phyloP scores from a whole-genome alignment of 164 flowering plant species.

The Magnolia officinalis region DNA sequence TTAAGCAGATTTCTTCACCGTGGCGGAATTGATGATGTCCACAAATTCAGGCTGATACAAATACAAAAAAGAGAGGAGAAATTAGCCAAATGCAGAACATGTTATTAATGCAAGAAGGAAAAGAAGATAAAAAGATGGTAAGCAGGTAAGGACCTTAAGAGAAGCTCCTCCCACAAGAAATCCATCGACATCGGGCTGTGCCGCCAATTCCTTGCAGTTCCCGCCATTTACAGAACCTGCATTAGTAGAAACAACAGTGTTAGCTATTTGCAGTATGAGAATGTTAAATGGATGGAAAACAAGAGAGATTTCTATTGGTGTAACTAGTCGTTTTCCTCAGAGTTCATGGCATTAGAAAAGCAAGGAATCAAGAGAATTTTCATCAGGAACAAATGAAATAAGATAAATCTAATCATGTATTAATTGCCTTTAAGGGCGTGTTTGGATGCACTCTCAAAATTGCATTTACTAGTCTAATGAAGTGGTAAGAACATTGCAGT shows the following conservation, averaged over 20 bases:
- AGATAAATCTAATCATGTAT: not conserved
- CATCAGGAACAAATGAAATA: not conserved
- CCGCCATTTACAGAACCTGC: slow-evolving; percentile 76
- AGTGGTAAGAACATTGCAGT: too few species aligned
- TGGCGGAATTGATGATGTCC: slow-evolving; percentile 72
- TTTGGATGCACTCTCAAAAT: too few species aligned
- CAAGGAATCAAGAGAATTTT: not conserved
- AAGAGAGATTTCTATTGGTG: not conserved
- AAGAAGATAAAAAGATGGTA: not conserved
- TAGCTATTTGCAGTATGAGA: not conserved
- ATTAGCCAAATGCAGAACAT: not conserved
- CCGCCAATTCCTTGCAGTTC: slow-evolving; percentile 72
- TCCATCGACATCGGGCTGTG: slow-evolving; percentile 72
- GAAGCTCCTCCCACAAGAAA: slow-evolving; percentile 92
- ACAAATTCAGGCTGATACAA: slow-evolving; percentile 61
- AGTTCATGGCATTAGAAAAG: not conserved
- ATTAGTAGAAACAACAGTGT: not conserved
- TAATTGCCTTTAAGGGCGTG: too few species aligned
- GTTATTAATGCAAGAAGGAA: not conserved
- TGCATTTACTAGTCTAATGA: too few species aligned
- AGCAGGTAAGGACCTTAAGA: slow-evolving; percentile 43
- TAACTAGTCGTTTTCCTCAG: not conserved
- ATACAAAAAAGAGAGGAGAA: not conserved
- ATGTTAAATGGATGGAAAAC: not conserved
- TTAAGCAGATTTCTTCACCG: slow-evolving; percentile 40